phyloP scores from a whole-genome alignment of 2,329 filamentous ascomycete genomes.

The Trichoderma atroviride region DNA sequence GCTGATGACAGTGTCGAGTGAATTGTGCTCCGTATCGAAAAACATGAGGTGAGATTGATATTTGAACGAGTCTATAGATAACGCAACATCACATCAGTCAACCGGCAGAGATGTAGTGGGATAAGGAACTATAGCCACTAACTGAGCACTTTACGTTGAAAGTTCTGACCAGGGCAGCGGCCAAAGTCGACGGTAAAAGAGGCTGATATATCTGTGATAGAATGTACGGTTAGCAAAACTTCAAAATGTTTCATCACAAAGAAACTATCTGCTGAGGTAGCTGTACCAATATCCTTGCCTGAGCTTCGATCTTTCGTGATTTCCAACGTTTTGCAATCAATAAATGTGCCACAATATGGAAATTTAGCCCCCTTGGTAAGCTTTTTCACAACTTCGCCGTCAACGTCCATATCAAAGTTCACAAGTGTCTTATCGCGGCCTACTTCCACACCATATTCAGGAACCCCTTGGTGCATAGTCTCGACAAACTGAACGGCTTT shows the following conservation, averaged over 20 bases:
- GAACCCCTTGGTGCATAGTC: conserved; percentile 77
- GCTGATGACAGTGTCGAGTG: conserved; percentile 64
- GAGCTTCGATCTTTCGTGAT: conserved; percentile 67
- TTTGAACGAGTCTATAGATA: conserved; percentile 69
- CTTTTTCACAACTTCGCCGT: conserved; percentile 55
- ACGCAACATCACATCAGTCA: conserved; percentile 32
- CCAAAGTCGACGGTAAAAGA: conserved; percentile 79
- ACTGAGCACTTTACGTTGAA: conserved; percentile 78
- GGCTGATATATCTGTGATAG: conserved; percentile 55
- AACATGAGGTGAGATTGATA: conserved; percentile 84
- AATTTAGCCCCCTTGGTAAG: conserved; percentile 56
- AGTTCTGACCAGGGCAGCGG: conserved; percentile 72
- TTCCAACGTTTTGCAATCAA: conserved; percentile 74
- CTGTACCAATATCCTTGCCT: neutral
- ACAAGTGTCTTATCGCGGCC: conserved; percentile 78
- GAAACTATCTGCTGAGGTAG: neutral
- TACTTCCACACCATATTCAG: conserved; percentile 78
- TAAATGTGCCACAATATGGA: conserved; percentile 83
- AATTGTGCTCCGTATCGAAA: conserved; percentile 79
- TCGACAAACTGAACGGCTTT: conserved; percentile 75
- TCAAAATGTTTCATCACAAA: neutral
- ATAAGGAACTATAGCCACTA: conserved; percentile 36
- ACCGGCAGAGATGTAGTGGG: neutral
- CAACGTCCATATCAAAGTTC: conserved; percentile 73
- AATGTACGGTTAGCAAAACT: neutral